Evolutionary conservation across 352 stramenopile genomes (phyloP).

Genomic region (Phytophthora tentaculata): DNA sequence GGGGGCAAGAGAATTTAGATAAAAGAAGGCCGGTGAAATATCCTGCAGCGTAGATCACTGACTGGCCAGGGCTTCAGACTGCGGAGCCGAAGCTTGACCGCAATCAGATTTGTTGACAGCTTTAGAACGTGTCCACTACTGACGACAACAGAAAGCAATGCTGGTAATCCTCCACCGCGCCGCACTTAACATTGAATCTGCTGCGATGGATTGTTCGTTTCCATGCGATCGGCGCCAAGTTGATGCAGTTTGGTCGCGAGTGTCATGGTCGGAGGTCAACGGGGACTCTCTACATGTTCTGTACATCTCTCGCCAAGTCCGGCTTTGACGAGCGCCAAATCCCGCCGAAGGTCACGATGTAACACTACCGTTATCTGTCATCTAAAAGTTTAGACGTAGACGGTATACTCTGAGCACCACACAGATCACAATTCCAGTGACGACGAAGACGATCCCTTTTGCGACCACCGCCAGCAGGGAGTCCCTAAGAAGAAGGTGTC

Average conservation of each 20-base stretch:
- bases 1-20: background rate
- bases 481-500: too few species aligned
- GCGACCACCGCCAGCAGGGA: background rate
- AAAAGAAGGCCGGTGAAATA: slow-evolving; percentile 10
- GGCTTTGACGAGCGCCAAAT: slow-evolving; percentile 17
- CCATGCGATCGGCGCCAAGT: slow-evolving; percentile 1
- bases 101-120: slow-evolving; percentile 5
- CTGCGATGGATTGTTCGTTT: slow-evolving; percentile 11
- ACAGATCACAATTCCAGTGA: slow-evolving; percentile 2
- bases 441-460: background rate
- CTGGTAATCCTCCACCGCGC: slow-evolving; percentile 7
- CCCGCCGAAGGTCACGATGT: background rate
- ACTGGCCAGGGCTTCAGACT: background rate
- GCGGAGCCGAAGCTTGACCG: slow-evolving; percentile 13
- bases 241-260: background rate
- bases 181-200: slow-evolving; percentile 9
- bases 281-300: slow-evolving; percentile 1
- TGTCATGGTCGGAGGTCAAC: background rate
- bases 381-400: slow-evolving; percentile 15
- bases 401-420: background rate
- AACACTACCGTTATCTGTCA: background rate
- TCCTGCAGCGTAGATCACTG: slow-evolving; percentile 6
- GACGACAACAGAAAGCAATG: slow-evolving; percentile 8
- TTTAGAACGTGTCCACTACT: background rate
- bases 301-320: background rate